Evolutionary conservation across 495 filamentous ascomycete genomes (phyloP), one percentile per base, ranked within the genome.

Genomic region (Penicillium canescens): DNA sequence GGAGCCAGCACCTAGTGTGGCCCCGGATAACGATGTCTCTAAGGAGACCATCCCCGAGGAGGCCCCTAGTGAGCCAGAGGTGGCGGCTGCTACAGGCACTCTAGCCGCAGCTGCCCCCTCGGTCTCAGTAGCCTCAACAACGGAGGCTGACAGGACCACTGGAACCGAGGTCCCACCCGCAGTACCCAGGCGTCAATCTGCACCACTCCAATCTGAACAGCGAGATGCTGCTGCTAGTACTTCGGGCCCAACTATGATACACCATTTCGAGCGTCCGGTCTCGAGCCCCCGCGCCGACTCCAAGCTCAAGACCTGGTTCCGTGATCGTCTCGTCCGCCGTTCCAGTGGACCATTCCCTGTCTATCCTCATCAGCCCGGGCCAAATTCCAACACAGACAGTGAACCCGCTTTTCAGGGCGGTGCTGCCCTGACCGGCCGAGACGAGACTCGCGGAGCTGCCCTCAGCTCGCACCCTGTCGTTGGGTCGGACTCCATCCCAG

Each of bases 381-480:
- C 64, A 13, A 61, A 62, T 4, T 56, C 39, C 47, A 53, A 55
- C 11, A 57, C 42, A 18, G 54, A 59, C 23, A 66, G 48, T 18
- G 55, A 53, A 6, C 21, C 58, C 9, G 54, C 57, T 1, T 66
- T 64, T 14, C 46, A 55, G 4, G 65, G 62, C 16, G 67, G 62
- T 10, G 65, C 61, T 20, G 43, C 64, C 6, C 37, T 69, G 14
- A 50, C 56, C 11, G 57, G 52, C 1, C 40, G 49, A 23, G 45
- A 50, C 26, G 56, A 67, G 34, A 9, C 52, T 16, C 64, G 69
- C 41, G 34, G 49, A 1, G 65, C 65, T 14, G 61, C 70, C 6
- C 62, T 74, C 4, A 52, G 65, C 34, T 76, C 73, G 1, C 67
- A 76, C 40, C 71, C 73, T 10, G 37, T 71, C 31, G 58, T 49